Evolutionary conservation across 75 land plant species (phyloP).

Genomic region (Picea glauca): DNA sequence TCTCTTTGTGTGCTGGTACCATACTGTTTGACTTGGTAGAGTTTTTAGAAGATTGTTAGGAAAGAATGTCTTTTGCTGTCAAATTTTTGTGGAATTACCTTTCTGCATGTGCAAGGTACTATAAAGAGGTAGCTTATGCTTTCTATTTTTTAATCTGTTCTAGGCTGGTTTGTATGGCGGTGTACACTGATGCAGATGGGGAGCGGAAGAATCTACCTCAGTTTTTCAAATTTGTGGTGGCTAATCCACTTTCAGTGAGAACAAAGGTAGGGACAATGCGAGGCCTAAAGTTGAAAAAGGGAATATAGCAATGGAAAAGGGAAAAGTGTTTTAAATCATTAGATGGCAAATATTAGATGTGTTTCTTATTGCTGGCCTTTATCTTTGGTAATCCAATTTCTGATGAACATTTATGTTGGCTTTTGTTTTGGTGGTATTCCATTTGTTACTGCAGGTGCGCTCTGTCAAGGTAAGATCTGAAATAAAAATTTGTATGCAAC

Average conservation of each 20-base stretch:
- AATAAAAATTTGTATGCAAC: background rate
- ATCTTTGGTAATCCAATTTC: conserved; percentile 3
- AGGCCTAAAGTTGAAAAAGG: background rate
- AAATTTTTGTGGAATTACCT: background rate
- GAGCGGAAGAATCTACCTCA: conserved; percentile 98
- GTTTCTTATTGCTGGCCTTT: background rate
- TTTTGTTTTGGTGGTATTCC: background rate
- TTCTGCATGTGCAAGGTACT: background rate
- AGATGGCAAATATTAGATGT: background rate
- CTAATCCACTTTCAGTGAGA: conserved; percentile 95
- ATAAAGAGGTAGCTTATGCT: background rate
- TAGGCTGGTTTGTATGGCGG: conserved; percentile 93
- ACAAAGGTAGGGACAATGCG: conserved; percentile 68
- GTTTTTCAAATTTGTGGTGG: conserved; percentile 91
- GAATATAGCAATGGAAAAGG: background rate
- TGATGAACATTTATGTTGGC: conserved; percentile 2
- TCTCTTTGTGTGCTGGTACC: too few species aligned
- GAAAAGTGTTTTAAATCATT: background rate
- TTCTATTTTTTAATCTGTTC: conserved; percentile 9
- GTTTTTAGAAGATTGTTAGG: too few species aligned
- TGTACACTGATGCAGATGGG: conserved; percentile 88
- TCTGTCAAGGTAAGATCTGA: conserved; percentile 73
- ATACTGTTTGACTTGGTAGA: too few species aligned
- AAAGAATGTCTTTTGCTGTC: background rate
- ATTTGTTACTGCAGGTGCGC: conserved; percentile 63